Base-by-base conservation (phyloP, 1,284 basidiomycete species). In the Thecaphora frezii region DNA sequence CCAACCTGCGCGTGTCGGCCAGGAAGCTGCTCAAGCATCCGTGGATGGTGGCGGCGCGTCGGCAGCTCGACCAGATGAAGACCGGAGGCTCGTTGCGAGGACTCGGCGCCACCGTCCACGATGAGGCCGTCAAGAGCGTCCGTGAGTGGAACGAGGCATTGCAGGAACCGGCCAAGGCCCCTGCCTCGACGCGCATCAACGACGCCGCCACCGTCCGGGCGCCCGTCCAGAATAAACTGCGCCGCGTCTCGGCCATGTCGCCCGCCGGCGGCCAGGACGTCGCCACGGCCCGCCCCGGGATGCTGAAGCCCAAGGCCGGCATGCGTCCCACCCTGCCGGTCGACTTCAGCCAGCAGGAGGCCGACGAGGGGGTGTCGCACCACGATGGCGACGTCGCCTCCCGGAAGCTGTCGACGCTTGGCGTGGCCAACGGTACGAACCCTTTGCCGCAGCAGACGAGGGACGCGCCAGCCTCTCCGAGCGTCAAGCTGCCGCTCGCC, bases 61-160 rank as follows among this genome's bases (percentile, higher is more conserved):
- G 86, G 77, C 88, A 91, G 76, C 84, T 91, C 80, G 81, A 83
- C 76, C 83, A 63, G 72, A 79, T 52, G 76, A 71, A 63, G 45
- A 50, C 54, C 8, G 62, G 62, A 22, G 55, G 21, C 64, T 83
- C 57, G 85, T 89, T 79, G 87, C 50, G 60, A 21, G 50, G 45
- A 24, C 66, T 53, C 45, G 54, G 59, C 30, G 63, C 58, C 1
- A 65, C 70, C 3, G 58, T 53, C 66, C 94, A 89, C 75, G 91
- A 97, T 66, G 91, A 97, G 74, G 91, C 91, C 14, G 91, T 98
- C 39, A 84, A 92, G 75, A 88, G 90, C 71, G 94, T 98, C 21
- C 93, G 96, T 80, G 90, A 97, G 79, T 98, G 93, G 93, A 98
- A 98, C 73, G 90, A 97, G 77, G 93, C 93, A 0, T 81, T 98